Percentiles rank a stretch among this genome's conserved stretches.
Conservation (phyloP, 2,329 filamentous ascomycete species). For the Corynespora cassiicola region DNA sequence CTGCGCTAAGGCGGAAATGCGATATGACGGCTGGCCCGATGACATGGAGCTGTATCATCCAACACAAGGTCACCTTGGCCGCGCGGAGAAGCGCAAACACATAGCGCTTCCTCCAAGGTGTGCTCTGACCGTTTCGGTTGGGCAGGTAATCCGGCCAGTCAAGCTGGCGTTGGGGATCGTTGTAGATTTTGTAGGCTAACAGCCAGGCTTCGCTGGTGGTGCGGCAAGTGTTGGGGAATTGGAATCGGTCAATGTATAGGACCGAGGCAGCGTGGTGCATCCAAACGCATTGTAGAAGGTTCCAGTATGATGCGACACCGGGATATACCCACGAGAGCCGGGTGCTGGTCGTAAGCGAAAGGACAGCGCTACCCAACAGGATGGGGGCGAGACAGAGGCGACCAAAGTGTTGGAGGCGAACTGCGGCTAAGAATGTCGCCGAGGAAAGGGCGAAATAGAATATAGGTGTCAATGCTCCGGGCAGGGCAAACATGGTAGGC, state of each 20-base stretch:
- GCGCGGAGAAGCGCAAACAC: no score
- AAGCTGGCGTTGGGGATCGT: constrained; percentile 1
- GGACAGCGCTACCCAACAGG: constrained; percentile 1
- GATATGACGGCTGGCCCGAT: neutral
- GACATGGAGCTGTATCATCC: neutral
- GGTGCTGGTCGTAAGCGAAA: neutral
- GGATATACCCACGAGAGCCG: neutral
- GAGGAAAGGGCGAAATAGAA: neutral
- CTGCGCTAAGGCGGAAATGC: neutral
- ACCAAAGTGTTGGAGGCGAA: neutral
- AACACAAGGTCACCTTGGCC: neutral
- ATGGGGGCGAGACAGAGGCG: neutral
- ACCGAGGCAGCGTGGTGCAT: constrained; percentile 1
- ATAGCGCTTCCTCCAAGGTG: no score
- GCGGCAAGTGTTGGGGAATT: neutral
- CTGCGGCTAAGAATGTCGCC: neutral
- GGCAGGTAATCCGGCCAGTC: no score
- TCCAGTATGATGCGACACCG: constrained; percentile 1
- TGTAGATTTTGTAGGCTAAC: constrained; percentile 1
- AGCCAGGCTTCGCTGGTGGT: neutral
- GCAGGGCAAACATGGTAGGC: neutral
- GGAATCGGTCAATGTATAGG: neutral
- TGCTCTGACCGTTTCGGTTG: neutral
- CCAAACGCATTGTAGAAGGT: constrained; percentile 1
- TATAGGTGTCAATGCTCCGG: neutral